phyloP scores from a whole-genome alignment of 805 yeast species.

The Starmerella roubikii region DNA sequence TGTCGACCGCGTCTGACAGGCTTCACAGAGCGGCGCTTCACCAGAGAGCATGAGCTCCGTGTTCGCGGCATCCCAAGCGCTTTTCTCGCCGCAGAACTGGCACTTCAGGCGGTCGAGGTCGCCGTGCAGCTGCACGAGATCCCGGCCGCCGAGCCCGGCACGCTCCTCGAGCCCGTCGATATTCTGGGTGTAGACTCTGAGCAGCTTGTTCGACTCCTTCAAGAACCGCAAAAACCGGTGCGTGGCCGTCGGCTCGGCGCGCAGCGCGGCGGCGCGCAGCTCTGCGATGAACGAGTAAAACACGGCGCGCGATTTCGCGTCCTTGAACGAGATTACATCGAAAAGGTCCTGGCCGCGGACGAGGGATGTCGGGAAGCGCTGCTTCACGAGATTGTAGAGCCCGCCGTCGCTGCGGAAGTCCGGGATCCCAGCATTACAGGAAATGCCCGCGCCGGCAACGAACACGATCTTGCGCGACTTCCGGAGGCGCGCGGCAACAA shows the following conservation, averaged over 20 bases:
- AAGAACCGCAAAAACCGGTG: constrained; percentile 58
- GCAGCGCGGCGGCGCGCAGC: constrained; percentile 46
- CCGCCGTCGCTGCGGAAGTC: constrained; percentile 83
- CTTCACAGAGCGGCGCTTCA: constrained; percentile 61
- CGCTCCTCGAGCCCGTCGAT: constrained; percentile 74
- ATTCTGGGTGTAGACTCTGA: constrained; percentile 88
- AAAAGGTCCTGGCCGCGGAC: constrained; percentile 83
- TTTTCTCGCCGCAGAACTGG: constrained; percentile 47
- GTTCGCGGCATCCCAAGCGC: constrained; percentile 47
- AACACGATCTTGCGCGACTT: constrained; percentile 33
- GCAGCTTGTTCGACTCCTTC: constrained; percentile 48
- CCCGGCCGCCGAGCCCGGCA: constrained; percentile 43
- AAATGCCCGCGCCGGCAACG: constrained; percentile 91
- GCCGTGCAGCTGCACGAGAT: constrained; percentile 71
- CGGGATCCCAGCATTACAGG: constrained; percentile 95
- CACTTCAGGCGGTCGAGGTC: constrained; percentile 67
- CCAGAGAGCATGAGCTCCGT: constrained; percentile 42
- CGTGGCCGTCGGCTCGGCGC: constrained; percentile 71
- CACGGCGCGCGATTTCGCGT: constrained; percentile 47
- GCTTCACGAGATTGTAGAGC: constrained; percentile 58
- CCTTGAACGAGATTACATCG: constrained; percentile 70
- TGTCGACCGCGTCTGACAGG: constrained; percentile 44
- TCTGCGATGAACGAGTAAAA: constrained; percentile 85
- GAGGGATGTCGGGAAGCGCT: constrained; percentile 43
- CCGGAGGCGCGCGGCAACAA: constrained; percentile 15